Evolutionary conservation across 2,329 filamentous ascomycete species (phyloP), one percentile per base, ranked within the genome.

Genomic region (Colletotrichum brevisporum): DNA sequence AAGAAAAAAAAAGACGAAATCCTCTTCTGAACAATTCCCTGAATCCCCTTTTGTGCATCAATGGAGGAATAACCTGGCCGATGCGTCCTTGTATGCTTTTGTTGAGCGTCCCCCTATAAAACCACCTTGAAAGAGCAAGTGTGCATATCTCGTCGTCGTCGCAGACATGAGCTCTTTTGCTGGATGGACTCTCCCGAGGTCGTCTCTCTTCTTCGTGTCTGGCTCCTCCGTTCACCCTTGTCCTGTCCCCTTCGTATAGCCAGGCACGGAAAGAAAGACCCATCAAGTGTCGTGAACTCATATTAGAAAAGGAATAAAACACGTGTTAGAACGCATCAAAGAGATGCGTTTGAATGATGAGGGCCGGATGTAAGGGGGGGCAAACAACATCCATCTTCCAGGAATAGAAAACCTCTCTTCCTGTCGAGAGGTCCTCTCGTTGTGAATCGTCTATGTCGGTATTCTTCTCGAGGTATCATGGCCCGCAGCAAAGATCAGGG

Each of bases 401-500:
- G 73, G 74, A 54, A 53, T 61, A 18, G 55, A 58, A 65, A 60
- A 73, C 71, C 72, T 74, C 74, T 75, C 74, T 75, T 75, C 76
- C 76, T 72, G 73, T 72, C 73, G 74, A 67, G 75, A 76, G 76
- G 77, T 77, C 72, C 72, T 75, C 76, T 78, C 76, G 76, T 75
- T 78, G 76, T 77, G 73, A 75, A 76, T 77, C 75, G 77, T 84
- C 83, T 84, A 84, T 83, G 77, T 77, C 78, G 77, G 73, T 70
- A 67, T 70, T 71, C 62, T 74, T 74, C 71, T 75, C 77, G 76
- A 84, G 83, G 84, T 85, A 85, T 86, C 84, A 84, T 84, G 80
- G 79, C 80, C 72, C 61, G 74, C 75, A 78, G 76, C 76, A 78
- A 78, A 82, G 79, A 79, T 77, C 77, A 75, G 76, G 77, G 79